These are phyloP conservation scores for Talaromyces islandicus DNA, from an alignment of 2,329 filamentous ascomycete genomes.

Conservation along the genomic window DNA sequence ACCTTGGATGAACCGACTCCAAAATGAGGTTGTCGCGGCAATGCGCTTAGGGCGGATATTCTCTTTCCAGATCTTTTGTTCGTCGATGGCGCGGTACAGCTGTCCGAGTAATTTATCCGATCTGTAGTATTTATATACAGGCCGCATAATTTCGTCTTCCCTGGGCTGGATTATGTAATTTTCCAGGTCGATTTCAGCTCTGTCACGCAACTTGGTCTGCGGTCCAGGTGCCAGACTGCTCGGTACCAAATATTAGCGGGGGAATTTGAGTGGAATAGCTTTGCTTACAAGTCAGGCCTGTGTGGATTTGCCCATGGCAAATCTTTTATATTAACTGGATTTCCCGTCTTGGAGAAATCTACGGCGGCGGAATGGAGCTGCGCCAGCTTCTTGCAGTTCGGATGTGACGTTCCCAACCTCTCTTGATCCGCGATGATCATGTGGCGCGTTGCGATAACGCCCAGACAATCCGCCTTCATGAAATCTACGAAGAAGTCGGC, in stretches of 20 bases:
- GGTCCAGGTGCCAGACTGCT: slow-evolving; percentile 17
- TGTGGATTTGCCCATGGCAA: slow-evolving; percentile 36
- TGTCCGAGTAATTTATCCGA: slow-evolving; percentile 63
- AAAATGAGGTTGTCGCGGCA: slow-evolving; percentile 7
- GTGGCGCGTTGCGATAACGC: slow-evolving; percentile 59
- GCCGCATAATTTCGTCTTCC: slow-evolving; percentile 41
- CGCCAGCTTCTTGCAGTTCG: slow-evolving; percentile 51
- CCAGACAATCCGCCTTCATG: slow-evolving; percentile 61
- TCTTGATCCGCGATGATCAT: slow-evolving; percentile 58
- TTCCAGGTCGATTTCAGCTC: slow-evolving; percentile 35
- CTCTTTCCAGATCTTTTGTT: slow-evolving; percentile 50
- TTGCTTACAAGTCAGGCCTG: slow-evolving; percentile 53
- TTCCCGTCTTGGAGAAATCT: slow-evolving; percentile 70
- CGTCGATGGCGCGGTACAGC: slow-evolving; percentile 68
- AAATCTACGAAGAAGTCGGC: slow-evolving; percentile 72
- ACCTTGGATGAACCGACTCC: slow-evolving; percentile 3
- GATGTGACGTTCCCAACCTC: slow-evolving; percentile 45
- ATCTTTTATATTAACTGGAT: slow-evolving; percentile 42
- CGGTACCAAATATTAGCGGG: background rate
- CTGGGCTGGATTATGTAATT: slow-evolving; percentile 45
- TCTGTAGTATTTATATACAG: slow-evolving; percentile 54
- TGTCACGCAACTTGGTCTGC: slow-evolving; percentile 24
- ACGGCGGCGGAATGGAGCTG: slow-evolving; percentile 64
- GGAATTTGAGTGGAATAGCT: background rate
- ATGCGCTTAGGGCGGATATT: slow-evolving; percentile 5